Conservation (phyloP, 306 rosid genomes). For the Cajanus cajan region DNA sequence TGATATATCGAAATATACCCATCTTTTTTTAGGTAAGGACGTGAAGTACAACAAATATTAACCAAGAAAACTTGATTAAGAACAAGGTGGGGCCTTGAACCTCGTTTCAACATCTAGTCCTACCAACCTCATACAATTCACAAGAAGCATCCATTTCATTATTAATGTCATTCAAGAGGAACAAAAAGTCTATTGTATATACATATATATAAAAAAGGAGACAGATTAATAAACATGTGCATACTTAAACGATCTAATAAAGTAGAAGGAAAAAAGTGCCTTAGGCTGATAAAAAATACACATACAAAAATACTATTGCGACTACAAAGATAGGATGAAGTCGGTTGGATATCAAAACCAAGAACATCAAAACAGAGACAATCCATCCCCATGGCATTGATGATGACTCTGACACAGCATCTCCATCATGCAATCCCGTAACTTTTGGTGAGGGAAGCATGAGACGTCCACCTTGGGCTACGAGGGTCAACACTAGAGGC, state of each 20-base stretch:
- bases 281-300: slow-evolving; percentile 22
- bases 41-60: background rate
- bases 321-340: slow-evolving; percentile 29
- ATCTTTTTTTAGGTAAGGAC: background rate
- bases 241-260: background rate
- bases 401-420: background rate
- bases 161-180: background rate
- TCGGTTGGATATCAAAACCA: slow-evolving; percentile 20
- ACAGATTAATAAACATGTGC: background rate
- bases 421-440: background rate
- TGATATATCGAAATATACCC: background rate
- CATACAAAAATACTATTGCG: slow-evolving; percentile 1
- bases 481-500: slow-evolving; percentile 16
- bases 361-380: slow-evolving; percentile 15
- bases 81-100: too few species aligned
- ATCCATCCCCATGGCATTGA: background rate
- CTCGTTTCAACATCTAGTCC: background rate
- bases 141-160: background rate
- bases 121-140: background rate
- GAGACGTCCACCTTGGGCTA: slow-evolving; percentile 12
- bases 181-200: background rate
- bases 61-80: too few species aligned
- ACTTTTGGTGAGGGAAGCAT: background rate
- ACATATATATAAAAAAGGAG: background rate
- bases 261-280: background rate